Percentiles rank a stretch among this genome's conserved stretches.
Conservation (phyloP, 2,329 filamentous ascomycete genomes). For the Paecilomyces sp. region DNA sequence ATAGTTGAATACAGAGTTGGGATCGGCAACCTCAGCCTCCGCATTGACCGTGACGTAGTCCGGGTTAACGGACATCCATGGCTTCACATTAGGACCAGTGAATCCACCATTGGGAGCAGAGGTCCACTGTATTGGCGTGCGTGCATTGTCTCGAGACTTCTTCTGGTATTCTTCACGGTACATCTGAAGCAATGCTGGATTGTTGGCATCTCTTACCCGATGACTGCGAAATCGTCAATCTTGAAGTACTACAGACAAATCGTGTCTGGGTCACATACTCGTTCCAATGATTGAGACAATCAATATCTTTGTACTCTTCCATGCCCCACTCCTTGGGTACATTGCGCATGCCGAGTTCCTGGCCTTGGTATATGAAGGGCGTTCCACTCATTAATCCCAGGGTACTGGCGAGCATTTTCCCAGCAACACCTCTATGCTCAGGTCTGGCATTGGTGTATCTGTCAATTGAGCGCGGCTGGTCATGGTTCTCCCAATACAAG, state of each 20-base stretch:
- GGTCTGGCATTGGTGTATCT: conserved; percentile 48
- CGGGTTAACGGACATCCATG: conserved; percentile 67
- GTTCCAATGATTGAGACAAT: conserved; percentile 52
- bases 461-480: conserved; percentile 55
- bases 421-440: conserved; percentile 42
- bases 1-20: conserved; percentile 50
- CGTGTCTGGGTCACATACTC: conserved; percentile 33
- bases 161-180: conserved; percentile 30
- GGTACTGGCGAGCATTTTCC: conserved; percentile 55
- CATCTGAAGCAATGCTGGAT: conserved; percentile 20
- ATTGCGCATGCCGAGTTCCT: conserved; percentile 62
- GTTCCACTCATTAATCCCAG: conserved; percentile 54
- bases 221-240: conserved; percentile 16
- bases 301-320: conserved; percentile 62
- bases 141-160: conserved; percentile 57
- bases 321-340: conserved; percentile 55
- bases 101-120: conserved; percentile 57
- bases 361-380: conserved; percentile 62
- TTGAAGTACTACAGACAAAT: not conserved
- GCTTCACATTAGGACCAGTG: conserved; percentile 44
- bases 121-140: conserved; percentile 68
- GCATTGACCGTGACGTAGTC: conserved; percentile 55
- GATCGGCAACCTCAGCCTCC: conserved; percentile 32
- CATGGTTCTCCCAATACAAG: conserved; percentile 60
- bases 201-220: conserved; percentile 17